Conservation (phyloP, 2,329 filamentous ascomycete species). For the Alternaria atra region DNA sequence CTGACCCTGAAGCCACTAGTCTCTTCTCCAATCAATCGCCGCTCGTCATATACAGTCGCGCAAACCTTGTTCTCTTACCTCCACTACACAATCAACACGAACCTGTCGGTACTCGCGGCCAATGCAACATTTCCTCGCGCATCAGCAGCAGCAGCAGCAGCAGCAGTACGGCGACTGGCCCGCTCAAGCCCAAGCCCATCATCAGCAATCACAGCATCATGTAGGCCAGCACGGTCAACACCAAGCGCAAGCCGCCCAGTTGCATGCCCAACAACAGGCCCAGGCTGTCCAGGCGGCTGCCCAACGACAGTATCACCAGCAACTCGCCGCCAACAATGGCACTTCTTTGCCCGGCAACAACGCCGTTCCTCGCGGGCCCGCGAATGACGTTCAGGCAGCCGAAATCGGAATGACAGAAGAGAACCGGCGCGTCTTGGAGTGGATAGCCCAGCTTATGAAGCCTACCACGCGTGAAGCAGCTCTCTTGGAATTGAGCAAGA, state of each 20-base stretch:
- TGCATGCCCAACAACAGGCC: conserved; percentile 51
- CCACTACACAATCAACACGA: conserved; percentile 18
- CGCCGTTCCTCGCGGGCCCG: conserved; percentile 47
- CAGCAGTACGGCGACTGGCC: conserved; percentile 63
- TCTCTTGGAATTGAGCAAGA: conserved; percentile 95
- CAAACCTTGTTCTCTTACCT: conserved; percentile 10
- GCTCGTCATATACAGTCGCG: conserved; percentile 13
- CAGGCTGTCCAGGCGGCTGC: conserved; percentile 60
- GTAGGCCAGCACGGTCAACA: conserved; percentile 53
- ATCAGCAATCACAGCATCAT: conserved; percentile 52
- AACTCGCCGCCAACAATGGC: conserved; percentile 73
- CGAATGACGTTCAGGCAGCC: conserved; percentile 50
- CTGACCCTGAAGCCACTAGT: conserved; percentile 17
- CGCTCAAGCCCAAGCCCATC: conserved; percentile 49
- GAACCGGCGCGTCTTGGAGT: conserved; percentile 89
- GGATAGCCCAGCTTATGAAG: conserved; percentile 90
- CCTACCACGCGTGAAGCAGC: conserved; percentile 88
- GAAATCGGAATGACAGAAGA: conserved; percentile 77
- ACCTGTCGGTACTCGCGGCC: conserved; percentile 38
- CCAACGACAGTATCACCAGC: conserved; percentile 71
- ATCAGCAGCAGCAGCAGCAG: conserved; percentile 69
- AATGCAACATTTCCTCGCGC: conserved; percentile 69
- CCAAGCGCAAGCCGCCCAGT: conserved; percentile 57
- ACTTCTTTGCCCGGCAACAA: conserved; percentile 53
- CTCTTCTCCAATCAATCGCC: conserved; percentile 17